A percentile compares a stretch with the other conserved stretches of the same genome.
These are phyloP conservation scores for Eustoma russellianum DNA, from an alignment of 257 asterid genomes.

Conservation along the genomic window DNA sequence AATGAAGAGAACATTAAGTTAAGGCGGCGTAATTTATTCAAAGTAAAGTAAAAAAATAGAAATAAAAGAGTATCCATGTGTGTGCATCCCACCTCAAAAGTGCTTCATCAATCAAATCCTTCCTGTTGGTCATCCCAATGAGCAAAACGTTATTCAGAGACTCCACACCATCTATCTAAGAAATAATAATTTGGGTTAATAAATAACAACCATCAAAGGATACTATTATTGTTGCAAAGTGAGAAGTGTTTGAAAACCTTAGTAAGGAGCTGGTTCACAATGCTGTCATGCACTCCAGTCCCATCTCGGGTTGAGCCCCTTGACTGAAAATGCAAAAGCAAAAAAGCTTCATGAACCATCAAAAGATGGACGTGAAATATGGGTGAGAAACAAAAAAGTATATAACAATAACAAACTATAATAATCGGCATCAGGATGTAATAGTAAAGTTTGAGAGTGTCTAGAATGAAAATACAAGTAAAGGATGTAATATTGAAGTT, in stretches of 20 bases:
- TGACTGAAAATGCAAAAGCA: slow-evolving; percentile 45
- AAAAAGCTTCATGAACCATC: slow-evolving; percentile 14
- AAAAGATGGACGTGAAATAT: neutral
- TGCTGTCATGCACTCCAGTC: slow-evolving; percentile 99
- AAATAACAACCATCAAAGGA: neutral
- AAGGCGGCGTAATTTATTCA: neutral
- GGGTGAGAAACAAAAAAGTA: neutral
- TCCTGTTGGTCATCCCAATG: slow-evolving; percentile 98
- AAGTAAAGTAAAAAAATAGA: neutral
- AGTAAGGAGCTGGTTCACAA: slow-evolving; percentile 95
- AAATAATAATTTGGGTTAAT: slow-evolving; percentile 11
- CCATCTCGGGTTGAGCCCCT: slow-evolving; percentile 99
- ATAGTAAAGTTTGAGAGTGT: neutral
- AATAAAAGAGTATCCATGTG: neutral
- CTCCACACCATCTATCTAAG: slow-evolving; percentile 99
- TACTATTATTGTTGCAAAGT: slow-evolving; percentile 8
- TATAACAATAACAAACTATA: neutral
- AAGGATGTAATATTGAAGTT: neutral
- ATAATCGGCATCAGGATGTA: neutral
- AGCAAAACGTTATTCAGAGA: slow-evolving; percentile 94
- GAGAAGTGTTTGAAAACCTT: slow-evolving; percentile 46
- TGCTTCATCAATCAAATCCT: slow-evolving; percentile 98
- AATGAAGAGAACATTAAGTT: neutral
- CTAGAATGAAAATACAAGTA: too few species aligned
- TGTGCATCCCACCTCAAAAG: slow-evolving; percentile 59